These are phyloP conservation scores for Tetratostichococcus sp. DNA, from an alignment of 139 green algal genomes.

Conservation along the genomic window DNA sequence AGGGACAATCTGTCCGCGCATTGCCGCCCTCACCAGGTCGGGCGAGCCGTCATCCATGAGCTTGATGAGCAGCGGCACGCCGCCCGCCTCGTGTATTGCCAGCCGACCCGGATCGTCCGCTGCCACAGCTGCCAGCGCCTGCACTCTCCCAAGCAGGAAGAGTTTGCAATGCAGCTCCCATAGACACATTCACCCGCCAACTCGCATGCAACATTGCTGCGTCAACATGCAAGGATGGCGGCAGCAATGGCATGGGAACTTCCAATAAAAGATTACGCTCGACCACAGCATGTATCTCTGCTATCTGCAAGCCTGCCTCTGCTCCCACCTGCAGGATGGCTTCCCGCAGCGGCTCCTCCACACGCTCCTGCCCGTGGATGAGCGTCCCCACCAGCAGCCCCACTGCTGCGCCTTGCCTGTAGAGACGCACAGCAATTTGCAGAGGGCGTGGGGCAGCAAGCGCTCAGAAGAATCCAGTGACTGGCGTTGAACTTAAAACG, in stretches of 20 bases:
- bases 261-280: no score
- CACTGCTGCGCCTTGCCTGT: not conserved
- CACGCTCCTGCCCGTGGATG: not conserved
- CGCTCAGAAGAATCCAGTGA: no score
- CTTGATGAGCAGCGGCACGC: constrained; percentile 12
- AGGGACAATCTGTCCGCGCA: no score
- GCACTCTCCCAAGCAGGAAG: not conserved
- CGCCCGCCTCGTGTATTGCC: not conserved
- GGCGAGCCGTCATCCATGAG: constrained; percentile 8
- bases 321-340: not conserved
- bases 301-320: not conserved
- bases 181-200: no score
- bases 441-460: no score
- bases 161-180: no score
- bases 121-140: constrained; percentile 9
- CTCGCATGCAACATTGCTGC: no score
- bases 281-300: no score
- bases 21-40: not conserved
- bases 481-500: no score
- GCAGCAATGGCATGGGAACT: no score
- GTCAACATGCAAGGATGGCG: not conserved
- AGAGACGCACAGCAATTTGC: no score
- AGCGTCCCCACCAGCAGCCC: constrained; percentile 10
- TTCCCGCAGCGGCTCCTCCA: not conserved
- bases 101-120: constrained; percentile 8